Conservation (phyloP, 805 yeast species). For the Candida xyloterini region DNA sequence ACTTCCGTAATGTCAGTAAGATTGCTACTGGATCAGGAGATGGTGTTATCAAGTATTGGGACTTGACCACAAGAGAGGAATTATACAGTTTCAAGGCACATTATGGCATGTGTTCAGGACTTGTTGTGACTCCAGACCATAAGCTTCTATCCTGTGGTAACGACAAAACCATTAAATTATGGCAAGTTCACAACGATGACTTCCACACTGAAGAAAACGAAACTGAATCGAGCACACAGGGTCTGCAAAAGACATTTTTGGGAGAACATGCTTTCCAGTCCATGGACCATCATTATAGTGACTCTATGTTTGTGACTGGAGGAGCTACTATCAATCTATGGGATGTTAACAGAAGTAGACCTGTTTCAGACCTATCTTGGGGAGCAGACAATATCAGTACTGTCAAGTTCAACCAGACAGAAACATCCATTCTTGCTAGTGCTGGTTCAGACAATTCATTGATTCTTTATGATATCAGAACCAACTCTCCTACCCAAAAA, state of each 20-base stretch:
- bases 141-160: constrained; percentile 77
- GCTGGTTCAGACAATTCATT: constrained; percentile 89
- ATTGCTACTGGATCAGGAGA: constrained; percentile 94
- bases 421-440: constrained; percentile 83
- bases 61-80: constrained; percentile 75
- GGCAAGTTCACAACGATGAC: constrained; percentile 64
- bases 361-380: constrained; percentile 82
- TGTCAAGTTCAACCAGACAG: constrained; percentile 86
- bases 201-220: constrained; percentile 26
- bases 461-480: constrained; percentile 85
- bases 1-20: constrained; percentile 63
- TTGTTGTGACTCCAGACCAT: constrained; percentile 66
- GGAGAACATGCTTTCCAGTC: constrained; percentile 85
- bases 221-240: constrained; percentile 38
- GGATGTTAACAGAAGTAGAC: constrained; percentile 80
- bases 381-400: constrained; percentile 88
- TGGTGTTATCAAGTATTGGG: constrained; percentile 94
- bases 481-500: constrained; percentile 89
- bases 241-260: constrained; percentile 71
- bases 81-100: constrained; percentile 80
- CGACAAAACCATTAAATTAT: constrained; percentile 84
- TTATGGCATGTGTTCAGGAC: constrained; percentile 83
- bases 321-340: constrained; percentile 89
- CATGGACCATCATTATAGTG: constrained; percentile 79
- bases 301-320: constrained; percentile 81